Evolutionary conservation across 2,329 filamentous ascomycete genomes (phyloP).

Genomic region (Lachnellula arida): DNA sequence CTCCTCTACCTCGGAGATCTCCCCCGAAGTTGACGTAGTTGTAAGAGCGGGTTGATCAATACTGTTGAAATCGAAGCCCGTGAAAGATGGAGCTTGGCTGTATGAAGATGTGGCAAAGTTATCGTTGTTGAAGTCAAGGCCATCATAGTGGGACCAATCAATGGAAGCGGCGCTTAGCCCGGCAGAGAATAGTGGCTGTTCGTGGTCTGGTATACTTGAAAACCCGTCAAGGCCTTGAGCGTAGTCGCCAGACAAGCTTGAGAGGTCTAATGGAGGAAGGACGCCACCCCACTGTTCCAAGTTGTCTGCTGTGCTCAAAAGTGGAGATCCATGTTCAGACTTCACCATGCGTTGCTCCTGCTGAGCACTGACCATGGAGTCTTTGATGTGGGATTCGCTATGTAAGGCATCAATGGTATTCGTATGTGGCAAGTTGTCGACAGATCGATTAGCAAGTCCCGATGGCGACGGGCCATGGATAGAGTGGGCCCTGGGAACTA

Average conservation of each 20-base stretch:
- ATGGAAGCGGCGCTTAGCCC: constrained; percentile 53
- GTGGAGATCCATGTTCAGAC: constrained; percentile 58
- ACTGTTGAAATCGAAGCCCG: constrained; percentile 49
- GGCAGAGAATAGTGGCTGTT: constrained; percentile 57
- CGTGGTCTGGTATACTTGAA: constrained; percentile 40
- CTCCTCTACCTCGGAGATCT: constrained; percentile 64
- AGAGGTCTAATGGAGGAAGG: constrained; percentile 55
- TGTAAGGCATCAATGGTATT: constrained; percentile 38
- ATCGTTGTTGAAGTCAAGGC: constrained; percentile 45
- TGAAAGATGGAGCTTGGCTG: constrained; percentile 50
- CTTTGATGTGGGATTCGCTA: constrained; percentile 33
- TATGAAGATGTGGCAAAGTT: constrained; percentile 51
- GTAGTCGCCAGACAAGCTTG: constrained; percentile 45
- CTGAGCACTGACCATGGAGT: constrained; percentile 34
- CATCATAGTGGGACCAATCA: constrained; percentile 49
- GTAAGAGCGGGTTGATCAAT: constrained; percentile 53
- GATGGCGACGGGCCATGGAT: constrained; percentile 45
- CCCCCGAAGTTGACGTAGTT: constrained; percentile 58
- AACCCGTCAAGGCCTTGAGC: constrained; percentile 48
- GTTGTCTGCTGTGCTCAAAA: constrained; percentile 44
- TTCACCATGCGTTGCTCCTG: constrained; percentile 49
- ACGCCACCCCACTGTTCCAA: constrained; percentile 47
- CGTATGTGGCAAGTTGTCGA: constrained; percentile 40
- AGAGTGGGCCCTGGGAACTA: constrained; percentile 54
- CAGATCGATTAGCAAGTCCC: constrained; percentile 44